Base-by-base conservation (phyloP, 176 grass and related monocot species). In the Alopecurus myosuroides region DNA sequence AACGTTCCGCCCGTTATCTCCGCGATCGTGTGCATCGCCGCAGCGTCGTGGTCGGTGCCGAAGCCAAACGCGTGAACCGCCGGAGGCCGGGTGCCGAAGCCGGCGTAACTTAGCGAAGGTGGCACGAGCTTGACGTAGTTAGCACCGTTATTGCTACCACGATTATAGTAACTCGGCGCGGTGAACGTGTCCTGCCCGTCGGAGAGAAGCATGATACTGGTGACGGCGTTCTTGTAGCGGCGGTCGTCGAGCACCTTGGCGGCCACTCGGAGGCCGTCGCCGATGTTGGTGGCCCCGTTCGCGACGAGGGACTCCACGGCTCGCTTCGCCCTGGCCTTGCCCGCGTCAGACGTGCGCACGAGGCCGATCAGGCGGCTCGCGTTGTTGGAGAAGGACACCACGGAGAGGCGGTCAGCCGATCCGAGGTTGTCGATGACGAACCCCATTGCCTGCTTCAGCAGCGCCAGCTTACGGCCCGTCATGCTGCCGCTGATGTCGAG, bases 401-500 rank as follows among this genome's bases (percentile, higher is more conserved):
- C 88, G 8, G 88, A 94, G 77, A 97, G 92, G 5, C 92, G 92
- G 34, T 97, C 92, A 20, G 65, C 73, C 1, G 90, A 81, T 2
- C 88, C 90, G 26, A 97, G 92, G 78, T 77, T 94, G 64, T 97
- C 92, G 77, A 97, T 92, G 80, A 97, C 90, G 78, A 97, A 97
- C 22, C 84, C 66, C 92, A 97, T 91, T 23, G 92, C 94, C 18
- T 53, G 77, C 92, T 97, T 97, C 22, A 97, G 74, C 75, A 97
- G 88, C 14, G 68, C 77, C 14, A 97, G 86, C 86, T 97, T 97
- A 19, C 42, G 52, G 1, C 92, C 94, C 26, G 23, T 76, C 94
- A 97, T 97, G 94, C 94, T 97, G 12, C 74, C 86, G 46, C 94
- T 97, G 31, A 97, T 81, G 82, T 97, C 94, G 67, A 97, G 90